A percentile compares a stretch with the other conserved stretches of the same genome.
Evolutionary conservation across 2,329 filamentous ascomycete genomes (phyloP).

Genomic region (Cladobotryum protrusum): DNA sequence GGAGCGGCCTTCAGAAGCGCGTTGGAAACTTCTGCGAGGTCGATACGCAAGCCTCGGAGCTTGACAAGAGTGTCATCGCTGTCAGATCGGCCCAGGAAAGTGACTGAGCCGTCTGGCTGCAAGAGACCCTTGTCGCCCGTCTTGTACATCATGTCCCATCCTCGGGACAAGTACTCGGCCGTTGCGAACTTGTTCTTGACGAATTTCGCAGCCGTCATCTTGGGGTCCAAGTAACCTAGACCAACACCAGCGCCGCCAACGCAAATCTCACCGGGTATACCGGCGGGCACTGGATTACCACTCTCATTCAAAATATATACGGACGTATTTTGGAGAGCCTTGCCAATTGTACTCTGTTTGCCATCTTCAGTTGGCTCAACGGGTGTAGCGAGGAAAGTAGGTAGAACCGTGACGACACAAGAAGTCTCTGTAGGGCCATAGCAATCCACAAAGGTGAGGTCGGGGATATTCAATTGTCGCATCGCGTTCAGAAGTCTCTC

Average conservation of each 20-base stretch:
- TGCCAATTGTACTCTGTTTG: slow-evolving; percentile 17
- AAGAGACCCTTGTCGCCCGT: slow-evolving; percentile 37
- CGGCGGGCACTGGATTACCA: slow-evolving; percentile 11
- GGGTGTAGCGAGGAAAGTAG: not conserved
- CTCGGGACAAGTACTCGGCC: slow-evolving; percentile 10
- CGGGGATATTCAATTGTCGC: not conserved
- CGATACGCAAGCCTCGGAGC: slow-evolving; percentile 38
- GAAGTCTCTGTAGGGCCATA: slow-evolving; percentile 28
- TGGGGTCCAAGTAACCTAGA: slow-evolving; percentile 31
- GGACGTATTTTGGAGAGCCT: slow-evolving; percentile 25
- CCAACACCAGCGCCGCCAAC: slow-evolving; percentile 34
- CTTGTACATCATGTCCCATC: slow-evolving; percentile 23
- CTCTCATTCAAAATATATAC: slow-evolving; percentile 36
- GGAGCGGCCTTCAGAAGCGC: slow-evolving; percentile 17
- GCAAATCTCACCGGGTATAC: slow-evolving; percentile 17
- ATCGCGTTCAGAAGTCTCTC: slow-evolving; percentile 8
- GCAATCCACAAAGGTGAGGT: slow-evolving; percentile 16
- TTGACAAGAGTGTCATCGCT: slow-evolving; percentile 40
- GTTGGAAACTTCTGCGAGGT: slow-evolving; percentile 35
- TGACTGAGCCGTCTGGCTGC: slow-evolving; percentile 26
- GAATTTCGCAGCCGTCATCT: slow-evolving; percentile 7
- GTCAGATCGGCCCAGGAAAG: slow-evolving; percentile 29
- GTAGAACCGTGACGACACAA: not conserved
- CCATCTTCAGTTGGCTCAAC: slow-evolving; percentile 1
- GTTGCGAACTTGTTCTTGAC: slow-evolving; percentile 13